Base-by-base conservation (phyloP, 176 grass and related monocot genomes). In the Aegilops longissima region DNA sequence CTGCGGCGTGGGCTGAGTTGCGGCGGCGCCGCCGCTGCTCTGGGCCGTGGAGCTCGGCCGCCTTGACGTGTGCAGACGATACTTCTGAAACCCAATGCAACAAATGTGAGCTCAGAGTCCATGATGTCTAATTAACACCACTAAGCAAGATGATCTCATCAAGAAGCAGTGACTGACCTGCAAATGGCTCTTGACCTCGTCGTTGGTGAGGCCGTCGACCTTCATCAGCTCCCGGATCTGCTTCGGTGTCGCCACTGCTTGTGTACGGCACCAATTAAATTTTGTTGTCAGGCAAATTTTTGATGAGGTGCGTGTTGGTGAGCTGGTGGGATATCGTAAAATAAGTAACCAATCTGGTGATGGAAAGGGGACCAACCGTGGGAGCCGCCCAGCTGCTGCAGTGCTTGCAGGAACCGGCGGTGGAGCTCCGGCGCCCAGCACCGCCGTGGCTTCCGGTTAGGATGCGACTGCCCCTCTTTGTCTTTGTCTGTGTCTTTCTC, bases 391-490 rank as follows among this genome's bases (percentile, higher is more conserved):
- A 98, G 88, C 86, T 95, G 93, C 80, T 92, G 88, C 75, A 98
- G 84, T 6, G 88, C 91, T 16, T 94, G 83, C 16, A 94, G 63
- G 84, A 98, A 98, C 33, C 86, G 82, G 80, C 88, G 89, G 84
- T 95, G 96, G 80, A 98, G 96, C 86, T 95, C 96, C 47, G 90
- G 92, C 14, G 88, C 95, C 96, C 93, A 98, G 84, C 93, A 94
- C 34, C 93, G 92, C 9, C 96, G 89, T 49, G 70, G 34, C 86
- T 98, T 98, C 66, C 92, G 81, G 80, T 80, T 36, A 58, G 59
- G 23, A 70, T 84, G 79, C 58, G 87, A 88, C 49, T 82, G 85
- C 1, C 82, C 90, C 70, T 95, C 86, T 24, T 88, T 86, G 39
- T 87, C 82, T 21, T 90, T 86, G 13, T 87, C 82, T 21, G 89